These are phyloP conservation scores for Neotropicomus parvogracilis DNA, from an alignment of 1,284 basidiomycete genomes.

Conservation along the genomic window DNA sequence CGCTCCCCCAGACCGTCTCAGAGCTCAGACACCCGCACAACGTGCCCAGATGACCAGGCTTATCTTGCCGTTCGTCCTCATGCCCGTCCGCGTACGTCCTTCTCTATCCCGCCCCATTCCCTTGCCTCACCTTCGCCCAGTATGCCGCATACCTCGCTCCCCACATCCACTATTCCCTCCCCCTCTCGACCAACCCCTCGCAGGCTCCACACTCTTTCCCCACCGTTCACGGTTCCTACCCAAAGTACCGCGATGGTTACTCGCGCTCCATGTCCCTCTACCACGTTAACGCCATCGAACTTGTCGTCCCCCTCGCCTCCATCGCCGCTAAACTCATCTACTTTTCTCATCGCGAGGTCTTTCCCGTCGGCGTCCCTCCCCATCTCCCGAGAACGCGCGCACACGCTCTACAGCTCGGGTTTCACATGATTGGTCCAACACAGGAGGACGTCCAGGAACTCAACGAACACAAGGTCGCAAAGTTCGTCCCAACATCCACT, in stretches of 20 bases:
- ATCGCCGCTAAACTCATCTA: constrained; percentile 61
- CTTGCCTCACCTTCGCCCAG: constrained; percentile 26
- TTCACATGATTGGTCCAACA: constrained; percentile 39
- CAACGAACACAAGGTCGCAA: constrained; percentile 41
- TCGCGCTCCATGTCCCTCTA: constrained; percentile 38
- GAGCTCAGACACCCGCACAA: constrained; percentile 36
- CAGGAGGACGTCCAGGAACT: constrained; percentile 59
- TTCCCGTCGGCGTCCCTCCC: constrained; percentile 43
- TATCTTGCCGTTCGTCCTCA: constrained; percentile 56
- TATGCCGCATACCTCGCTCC: constrained; percentile 60
- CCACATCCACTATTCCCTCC: constrained; percentile 55
- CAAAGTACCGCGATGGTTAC: constrained; percentile 46
- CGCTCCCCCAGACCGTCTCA: constrained; percentile 43
- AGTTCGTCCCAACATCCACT: constrained; percentile 23
- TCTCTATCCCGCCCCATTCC: neutral
- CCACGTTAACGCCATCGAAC: constrained; percentile 32
- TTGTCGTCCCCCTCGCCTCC: constrained; percentile 49
- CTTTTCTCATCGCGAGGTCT: constrained; percentile 53
- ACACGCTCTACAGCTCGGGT: constrained; percentile 36
- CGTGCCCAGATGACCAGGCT: constrained; percentile 46
- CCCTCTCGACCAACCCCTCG: constrained; percentile 33
- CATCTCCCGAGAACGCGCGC: constrained; percentile 47
- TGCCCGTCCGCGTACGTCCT: constrained; percentile 46
- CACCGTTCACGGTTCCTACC: constrained; percentile 54
- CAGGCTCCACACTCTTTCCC: constrained; percentile 38